These are phyloP conservation scores for Orbilia blumenaviensis DNA, from an alignment of 2,329 filamentous ascomycete species.

Conservation along the genomic window DNA sequence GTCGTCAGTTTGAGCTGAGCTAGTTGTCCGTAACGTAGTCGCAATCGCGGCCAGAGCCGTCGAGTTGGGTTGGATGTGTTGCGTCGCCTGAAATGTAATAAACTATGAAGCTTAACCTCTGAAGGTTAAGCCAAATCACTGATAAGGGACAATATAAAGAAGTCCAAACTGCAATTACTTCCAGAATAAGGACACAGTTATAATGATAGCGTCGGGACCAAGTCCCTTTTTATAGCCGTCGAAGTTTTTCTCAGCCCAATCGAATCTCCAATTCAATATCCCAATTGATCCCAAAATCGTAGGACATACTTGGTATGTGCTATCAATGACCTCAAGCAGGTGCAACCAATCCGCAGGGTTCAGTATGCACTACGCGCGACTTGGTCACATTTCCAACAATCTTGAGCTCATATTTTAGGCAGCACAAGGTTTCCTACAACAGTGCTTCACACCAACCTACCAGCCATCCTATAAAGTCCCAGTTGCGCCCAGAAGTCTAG, in stretches of 20 bases:
- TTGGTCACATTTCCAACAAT: not conserved
- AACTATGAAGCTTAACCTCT: no score
- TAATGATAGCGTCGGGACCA: no score
- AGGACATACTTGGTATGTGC: no score
- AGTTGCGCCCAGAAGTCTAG: not conserved
- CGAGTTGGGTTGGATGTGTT: conserved; percentile 3
- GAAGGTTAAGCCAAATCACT: no score
- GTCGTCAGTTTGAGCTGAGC: not conserved
- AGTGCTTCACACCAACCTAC: conserved; percentile 13
- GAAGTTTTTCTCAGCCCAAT: no score
- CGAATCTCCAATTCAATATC: not conserved
- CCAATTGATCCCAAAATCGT: no score
- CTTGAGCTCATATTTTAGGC: not conserved
- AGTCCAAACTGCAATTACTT: no score
- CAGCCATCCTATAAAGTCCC: not conserved
- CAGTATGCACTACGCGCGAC: not conserved
- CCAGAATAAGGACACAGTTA: no score
- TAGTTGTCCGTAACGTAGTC: not conserved
- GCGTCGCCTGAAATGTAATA: not conserved
- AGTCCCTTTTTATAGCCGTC: no score
- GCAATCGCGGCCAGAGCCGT: not conserved
- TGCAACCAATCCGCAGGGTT: not conserved
- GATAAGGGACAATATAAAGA: no score
- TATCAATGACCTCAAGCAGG: not conserved
- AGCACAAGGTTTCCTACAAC: not conserved